Percentiles rank a stretch among this genome's conserved stretches.
Conservation (phyloP, 176 grass and related monocot genomes). For the Leersia perrieri region DNA sequence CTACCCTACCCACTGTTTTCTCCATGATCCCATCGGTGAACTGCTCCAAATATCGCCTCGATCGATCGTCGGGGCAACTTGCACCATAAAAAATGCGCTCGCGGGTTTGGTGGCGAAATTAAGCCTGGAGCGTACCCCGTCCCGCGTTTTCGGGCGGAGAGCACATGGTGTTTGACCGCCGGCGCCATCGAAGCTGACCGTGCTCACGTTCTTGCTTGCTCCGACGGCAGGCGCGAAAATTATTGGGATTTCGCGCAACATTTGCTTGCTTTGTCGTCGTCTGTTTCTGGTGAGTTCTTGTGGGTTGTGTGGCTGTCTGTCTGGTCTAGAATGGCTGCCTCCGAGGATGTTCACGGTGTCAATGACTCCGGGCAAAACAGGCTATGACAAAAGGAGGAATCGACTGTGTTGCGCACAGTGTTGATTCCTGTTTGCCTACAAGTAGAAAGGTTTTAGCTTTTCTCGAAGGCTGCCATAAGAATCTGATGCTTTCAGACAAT, state of each 20-base stretch:
- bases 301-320: too few species aligned
- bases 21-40: neutral
- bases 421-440: neutral
- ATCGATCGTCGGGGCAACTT: neutral
- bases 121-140: neutral
- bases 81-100: neutral
- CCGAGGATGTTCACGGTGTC: neutral
- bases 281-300: neutral
- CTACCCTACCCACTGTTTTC: neutral
- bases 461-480: neutral
- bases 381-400: neutral
- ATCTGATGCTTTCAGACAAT: neutral
- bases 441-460: neutral
- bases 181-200: neutral
- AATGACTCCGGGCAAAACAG: neutral
- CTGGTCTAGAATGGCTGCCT: neutral
- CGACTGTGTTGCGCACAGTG: neutral
- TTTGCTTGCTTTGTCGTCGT: neutral
- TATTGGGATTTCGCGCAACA: neutral
- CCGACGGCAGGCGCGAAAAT: neutral
- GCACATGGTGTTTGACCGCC: constrained; percentile 20
- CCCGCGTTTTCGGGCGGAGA: neutral
- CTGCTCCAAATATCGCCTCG: neutral
- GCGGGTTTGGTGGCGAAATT: neutral
- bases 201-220: neutral